Conservation (phyloP, 148 eudicot genomes). For the Rhododendron kiyosumense region DNA sequence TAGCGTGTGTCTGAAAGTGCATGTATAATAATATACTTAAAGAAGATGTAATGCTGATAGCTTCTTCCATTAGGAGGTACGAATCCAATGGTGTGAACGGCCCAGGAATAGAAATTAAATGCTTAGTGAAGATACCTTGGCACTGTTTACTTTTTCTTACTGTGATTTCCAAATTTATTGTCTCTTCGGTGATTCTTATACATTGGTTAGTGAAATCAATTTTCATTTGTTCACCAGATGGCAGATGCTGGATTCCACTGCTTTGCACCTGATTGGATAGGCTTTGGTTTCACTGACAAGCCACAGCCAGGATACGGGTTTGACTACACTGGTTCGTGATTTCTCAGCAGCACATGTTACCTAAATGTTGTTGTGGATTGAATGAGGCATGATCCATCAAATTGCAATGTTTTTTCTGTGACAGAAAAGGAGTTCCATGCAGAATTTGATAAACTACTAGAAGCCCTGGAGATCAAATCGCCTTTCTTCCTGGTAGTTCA, state of each 20-base stretch:
- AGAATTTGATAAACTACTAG: constrained; percentile 72
- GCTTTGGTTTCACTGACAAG: constrained; percentile 97
- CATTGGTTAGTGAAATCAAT: constrained; percentile 9
- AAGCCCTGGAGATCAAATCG: constrained; percentile 53
- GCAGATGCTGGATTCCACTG: constrained; percentile 92
- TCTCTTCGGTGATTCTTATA: neutral
- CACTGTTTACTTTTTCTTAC: neutral
- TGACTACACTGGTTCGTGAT: constrained; percentile 82
- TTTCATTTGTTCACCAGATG: constrained; percentile 43
- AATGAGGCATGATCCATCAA: constrained; percentile 16
- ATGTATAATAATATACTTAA: neutral
- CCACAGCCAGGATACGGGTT: constrained; percentile 92
- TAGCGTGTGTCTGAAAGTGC: neutral
- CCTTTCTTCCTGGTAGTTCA: constrained; percentile 83
- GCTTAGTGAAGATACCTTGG: neutral
- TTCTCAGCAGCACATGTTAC: neutral
- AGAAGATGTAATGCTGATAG: neutral
- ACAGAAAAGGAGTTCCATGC: constrained; percentile 97
- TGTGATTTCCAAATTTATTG: neutral
- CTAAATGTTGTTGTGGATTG: neutral
- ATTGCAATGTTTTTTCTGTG: constrained; percentile 9
- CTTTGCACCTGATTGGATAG: constrained; percentile 99
- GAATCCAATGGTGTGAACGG: neutral
- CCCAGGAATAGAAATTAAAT: neutral
- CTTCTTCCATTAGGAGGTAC: neutral